Base-by-base conservation (phyloP, 257 asterid genomes). In the Perilla frutescens region DNA sequence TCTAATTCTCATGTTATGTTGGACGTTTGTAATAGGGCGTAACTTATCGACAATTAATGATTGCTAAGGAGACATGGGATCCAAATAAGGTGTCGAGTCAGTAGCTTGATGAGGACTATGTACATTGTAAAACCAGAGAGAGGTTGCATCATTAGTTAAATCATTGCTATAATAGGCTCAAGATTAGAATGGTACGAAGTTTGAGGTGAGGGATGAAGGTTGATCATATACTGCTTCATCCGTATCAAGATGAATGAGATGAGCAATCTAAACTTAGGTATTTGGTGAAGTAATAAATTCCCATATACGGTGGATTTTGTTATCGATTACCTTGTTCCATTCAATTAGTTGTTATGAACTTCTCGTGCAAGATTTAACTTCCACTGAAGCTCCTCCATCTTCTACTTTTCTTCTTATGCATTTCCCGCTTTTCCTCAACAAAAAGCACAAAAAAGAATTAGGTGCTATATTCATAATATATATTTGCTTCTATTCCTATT, bases 401-500 rank as follows among this genome's bases (percentile, higher is more conserved):
- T 40, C 34, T 12, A 20, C 29, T 12, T 62, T 53, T n/a, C 57
- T 59, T 44, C 13, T 48, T 56, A 7, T 15, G 12, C 65, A 14
- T 37, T 34, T 29, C 44, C 34, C 69, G 14, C 62, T 20, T 43
- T 29, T 26, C 62, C 41, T 32, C n/a, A 39, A 5, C 2, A 44
- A n/a, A 40, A 41, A 59, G 8, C 5, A 44, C 39, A 8, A 53
- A 43, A 43, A 62, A 31, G 4, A 63, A 47, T 2, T 11, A 72
- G 62, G 50, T 73, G 37, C 49, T 61, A 63, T 29, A 26, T n/a
- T 32, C 60, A 64, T 31, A 31, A 50, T 34, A 31, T 68, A 47
- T 39, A 49, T 81, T 13, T 67, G 55, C 8, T 73, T 62, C 72
- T 14, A 56, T 62, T 20, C 34, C 53, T 45, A 48, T 68, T 84